Percentiles rank a stretch among this genome's conserved stretches.
phyloP scores from a whole-genome alignment of 2,329 filamentous ascomycete genomes.

The Neonectria ditissima region DNA sequence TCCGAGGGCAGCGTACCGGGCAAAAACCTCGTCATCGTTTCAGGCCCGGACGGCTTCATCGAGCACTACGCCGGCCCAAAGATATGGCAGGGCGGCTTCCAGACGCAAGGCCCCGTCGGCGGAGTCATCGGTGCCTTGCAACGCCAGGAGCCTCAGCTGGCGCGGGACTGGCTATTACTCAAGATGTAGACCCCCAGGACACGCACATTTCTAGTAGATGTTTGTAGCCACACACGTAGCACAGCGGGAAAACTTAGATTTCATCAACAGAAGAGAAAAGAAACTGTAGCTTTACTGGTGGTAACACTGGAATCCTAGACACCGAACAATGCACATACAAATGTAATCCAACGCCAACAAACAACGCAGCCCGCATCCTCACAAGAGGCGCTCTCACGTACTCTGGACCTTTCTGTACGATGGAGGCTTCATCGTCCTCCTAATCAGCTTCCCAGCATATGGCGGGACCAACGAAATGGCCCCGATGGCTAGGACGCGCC shows the following conservation, averaged over 20 bases:
- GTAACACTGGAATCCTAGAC: conserved; percentile 29
- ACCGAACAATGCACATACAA: conserved; percentile 25
- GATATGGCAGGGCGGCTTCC: conserved; percentile 76
- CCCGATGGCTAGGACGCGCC: conserved; percentile 85
- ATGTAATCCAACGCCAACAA: conserved; percentile 37
- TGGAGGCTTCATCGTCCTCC: conserved; percentile 87
- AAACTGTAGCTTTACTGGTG: conserved; percentile 30
- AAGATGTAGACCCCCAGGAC: conserved; percentile 56
- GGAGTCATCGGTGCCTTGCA: conserved; percentile 75
- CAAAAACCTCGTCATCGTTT: conserved; percentile 81
- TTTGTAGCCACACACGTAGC: conserved; percentile 23
- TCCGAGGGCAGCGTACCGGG: conserved; percentile 49
- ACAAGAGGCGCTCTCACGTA: conserved; percentile 56
- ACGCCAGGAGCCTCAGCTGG: conserved; percentile 53
- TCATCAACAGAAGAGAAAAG: conserved; percentile 31
- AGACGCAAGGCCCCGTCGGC: conserved; percentile 79
- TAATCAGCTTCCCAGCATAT: conserved; percentile 86
- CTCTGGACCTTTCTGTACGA: conserved; percentile 94
- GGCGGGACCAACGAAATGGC: conserved; percentile 87
- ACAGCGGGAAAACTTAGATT: conserved; percentile 27
- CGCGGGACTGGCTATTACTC: conserved; percentile 63
- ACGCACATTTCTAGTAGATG: not conserved
- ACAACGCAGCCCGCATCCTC: conserved; percentile 26
- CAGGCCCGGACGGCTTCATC: conserved; percentile 92
- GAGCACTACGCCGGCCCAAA: conserved; percentile 83